Evolutionary conservation across 345 rosid genomes (phyloP), one percentile per base, ranked within the genome.

Genomic region (Gossypium arboreum): DNA sequence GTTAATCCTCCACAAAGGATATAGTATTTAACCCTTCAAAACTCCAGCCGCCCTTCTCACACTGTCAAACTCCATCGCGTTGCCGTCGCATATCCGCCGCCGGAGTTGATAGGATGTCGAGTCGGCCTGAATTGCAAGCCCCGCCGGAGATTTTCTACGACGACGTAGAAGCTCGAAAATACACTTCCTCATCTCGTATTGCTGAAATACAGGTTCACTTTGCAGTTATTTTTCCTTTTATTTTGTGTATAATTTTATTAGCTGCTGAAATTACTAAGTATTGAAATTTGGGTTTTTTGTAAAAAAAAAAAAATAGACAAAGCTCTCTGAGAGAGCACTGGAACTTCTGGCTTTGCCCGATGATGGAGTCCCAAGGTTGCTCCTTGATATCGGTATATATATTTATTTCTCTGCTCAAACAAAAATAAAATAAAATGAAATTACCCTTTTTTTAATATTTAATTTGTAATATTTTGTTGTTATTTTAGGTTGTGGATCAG

Each of bases 91-190:
- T 34, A 34, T 7, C 41, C 10, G 70, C 1, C 2, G 12, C 58
- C 22, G 24, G 62, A 58, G 4, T 67, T 67, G 11, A 45, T 9
- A 50, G 41, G n/a, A 90, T 94, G 98, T 79, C 93, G 61, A 88
- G 57, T 82, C 90, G 96, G 25, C 99, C 97, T 12, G 96, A 94
- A 79, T 58, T 85, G 41, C 84, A 77, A 60, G 98, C 99, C 9
- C 99, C 97, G 39, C 98, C 97, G 41, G 99, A 95, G 88, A 93
- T 93, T 72, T 95, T 95, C 83, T 93, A 95, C 71, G 88, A 89
- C 75, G 99, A 91, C 9, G 12, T 80, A 0, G 97, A 95, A 71
- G 99, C 99, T 84, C 86, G 93, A 7, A 95, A 93, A 77, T 95
- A 91, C 85, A 93, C 98, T 17, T 93, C 90, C 39, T 95, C 99